A percentile compares a stretch with the other conserved stretches of the same genome.
Conservation (phyloP, 225 moss, liverwort and hornwort species). For the Marchantia paleacea region DNA sequence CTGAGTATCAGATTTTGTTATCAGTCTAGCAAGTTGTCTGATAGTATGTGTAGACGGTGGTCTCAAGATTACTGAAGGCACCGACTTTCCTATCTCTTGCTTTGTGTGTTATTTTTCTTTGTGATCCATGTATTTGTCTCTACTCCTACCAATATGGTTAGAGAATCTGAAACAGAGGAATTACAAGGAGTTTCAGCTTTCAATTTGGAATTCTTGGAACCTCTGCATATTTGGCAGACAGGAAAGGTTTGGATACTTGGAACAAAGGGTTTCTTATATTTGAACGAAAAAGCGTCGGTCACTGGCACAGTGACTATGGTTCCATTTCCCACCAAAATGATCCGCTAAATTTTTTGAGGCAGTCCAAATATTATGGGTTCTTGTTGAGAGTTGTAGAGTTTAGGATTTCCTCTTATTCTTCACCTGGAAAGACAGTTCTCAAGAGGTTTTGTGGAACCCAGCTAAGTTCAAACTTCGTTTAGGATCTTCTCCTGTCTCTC, state of each 20-base stretch:
- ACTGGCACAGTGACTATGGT: neutral
- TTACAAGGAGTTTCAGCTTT: neutral
- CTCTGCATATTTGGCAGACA: slow-evolving; percentile 1
- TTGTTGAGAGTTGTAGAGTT: slow-evolving; percentile 1
- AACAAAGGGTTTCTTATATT: neutral
- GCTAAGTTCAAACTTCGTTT: neutral
- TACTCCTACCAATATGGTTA: neutral
- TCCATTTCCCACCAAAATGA: neutral
- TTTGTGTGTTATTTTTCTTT: too few relatives aligned
- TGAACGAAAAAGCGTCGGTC: neutral
- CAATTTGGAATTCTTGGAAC: neutral
- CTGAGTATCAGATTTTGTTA: neutral
- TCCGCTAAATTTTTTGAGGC: neutral
- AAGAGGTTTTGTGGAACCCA: neutral
- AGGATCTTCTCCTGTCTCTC: neutral
- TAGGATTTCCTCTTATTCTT: slow-evolving; percentile 8
- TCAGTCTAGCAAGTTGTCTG: neutral
- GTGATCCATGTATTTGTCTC: too few relatives aligned
- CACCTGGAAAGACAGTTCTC: neutral
- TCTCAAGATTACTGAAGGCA: too few relatives aligned
- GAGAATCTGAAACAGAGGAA: neutral
- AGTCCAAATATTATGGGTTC: neutral
- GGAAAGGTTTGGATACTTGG: neutral
- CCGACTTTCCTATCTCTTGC: too few relatives aligned
- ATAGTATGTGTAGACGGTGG: neutral